A percentile compares a stretch with the other conserved stretches of the same genome.
phyloP scores from a whole-genome alignment of 2,329 filamentous ascomycete genomes.

The Microcyclospora pomicola region DNA sequence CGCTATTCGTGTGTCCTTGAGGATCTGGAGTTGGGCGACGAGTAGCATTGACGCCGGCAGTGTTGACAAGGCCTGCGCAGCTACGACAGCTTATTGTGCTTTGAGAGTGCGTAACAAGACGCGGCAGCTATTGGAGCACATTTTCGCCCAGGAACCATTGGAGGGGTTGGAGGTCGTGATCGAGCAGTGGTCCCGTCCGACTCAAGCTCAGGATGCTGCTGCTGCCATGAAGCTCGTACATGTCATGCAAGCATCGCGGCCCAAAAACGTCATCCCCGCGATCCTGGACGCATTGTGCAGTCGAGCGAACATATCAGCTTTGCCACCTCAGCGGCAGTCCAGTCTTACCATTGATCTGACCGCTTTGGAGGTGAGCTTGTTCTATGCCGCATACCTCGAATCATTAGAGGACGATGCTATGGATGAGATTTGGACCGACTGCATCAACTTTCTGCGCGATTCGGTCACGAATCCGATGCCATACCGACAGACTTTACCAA shows the following conservation, averaged over 20 bases:
- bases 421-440: conserved; percentile 96
- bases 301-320: conserved; percentile 67
- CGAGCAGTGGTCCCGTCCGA: conserved; percentile 57
- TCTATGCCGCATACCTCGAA: conserved; percentile 77
- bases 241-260: conserved; percentile 78
- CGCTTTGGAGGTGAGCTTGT: conserved; percentile 73
- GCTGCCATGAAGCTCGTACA: conserved; percentile 78
- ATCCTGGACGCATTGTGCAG: conserved; percentile 96
- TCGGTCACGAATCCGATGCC: conserved; percentile 87
- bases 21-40: conserved; percentile 86
- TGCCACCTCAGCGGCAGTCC: conserved; percentile 70
- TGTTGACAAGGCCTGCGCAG: conserved; percentile 50
- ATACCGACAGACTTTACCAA: conserved; percentile 77
- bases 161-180: conserved; percentile 89
- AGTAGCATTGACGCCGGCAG: conserved; percentile 42
- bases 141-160: conserved; percentile 81
- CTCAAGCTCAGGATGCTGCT: conserved; percentile 23
- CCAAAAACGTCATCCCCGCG: conserved; percentile 81
- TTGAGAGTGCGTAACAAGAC: conserved; percentile 82
- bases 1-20: conserved; percentile 79
- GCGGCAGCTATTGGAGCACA: conserved; percentile 73
- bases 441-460: conserved; percentile 78
- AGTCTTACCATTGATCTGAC: conserved; percentile 74
- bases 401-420: conserved; percentile 93
- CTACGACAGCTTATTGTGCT: conserved; percentile 82